A percentile compares a stretch with the other conserved stretches of the same genome.
These are phyloP conservation scores for Coemansia sp. DNA, from an alignment of 192 early-diverging fungal genomes.

Conservation along the genomic window DNA sequence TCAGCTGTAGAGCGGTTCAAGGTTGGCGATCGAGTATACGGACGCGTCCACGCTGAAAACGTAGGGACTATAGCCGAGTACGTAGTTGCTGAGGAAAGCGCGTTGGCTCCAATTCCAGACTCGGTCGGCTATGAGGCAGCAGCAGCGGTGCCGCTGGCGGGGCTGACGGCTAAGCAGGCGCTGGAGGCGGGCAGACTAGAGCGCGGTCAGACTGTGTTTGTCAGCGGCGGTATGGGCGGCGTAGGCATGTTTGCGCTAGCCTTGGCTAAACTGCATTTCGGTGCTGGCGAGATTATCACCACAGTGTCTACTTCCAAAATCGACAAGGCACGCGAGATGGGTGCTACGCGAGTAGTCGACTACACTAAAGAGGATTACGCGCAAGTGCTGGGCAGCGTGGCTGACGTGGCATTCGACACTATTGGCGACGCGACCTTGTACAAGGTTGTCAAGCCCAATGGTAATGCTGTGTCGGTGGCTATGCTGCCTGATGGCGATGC, in stretches of 20 bases:
- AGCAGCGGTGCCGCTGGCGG: constrained; percentile 58
- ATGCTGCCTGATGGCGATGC: constrained; percentile 30
- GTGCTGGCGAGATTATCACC: constrained; percentile 46
- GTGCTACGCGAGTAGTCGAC: constrained; percentile 59
- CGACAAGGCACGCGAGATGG: constrained; percentile 46
- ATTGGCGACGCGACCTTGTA: constrained; percentile 35
- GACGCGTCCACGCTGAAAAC: constrained; percentile 13
- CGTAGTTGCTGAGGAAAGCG: constrained; percentile 26
- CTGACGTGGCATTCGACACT: constrained; percentile 54
- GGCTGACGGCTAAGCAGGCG: constrained; percentile 58
- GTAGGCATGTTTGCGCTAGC: constrained; percentile 59
- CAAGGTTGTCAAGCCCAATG: constrained; percentile 29
- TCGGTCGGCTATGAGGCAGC: constrained; percentile 46
- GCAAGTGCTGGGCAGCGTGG: constrained; percentile 25
- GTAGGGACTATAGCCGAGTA: constrained; percentile 45
- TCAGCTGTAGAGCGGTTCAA: constrained; percentile 39
- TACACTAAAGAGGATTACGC: constrained; percentile 47
- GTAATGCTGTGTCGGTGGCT: constrained; percentile 30
- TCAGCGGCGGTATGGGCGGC: constrained; percentile 62
- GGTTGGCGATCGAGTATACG: constrained; percentile 59
- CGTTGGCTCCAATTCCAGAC: constrained; percentile 38
- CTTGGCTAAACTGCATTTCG: constrained; percentile 53
- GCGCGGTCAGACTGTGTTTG: constrained; percentile 40
- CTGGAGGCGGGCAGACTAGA: constrained; percentile 32
- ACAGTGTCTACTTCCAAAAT: constrained; percentile 58